phyloP scores from a whole-genome alignment of 805 yeast genomes.

The Pichia gijzeniarum region DNA sequence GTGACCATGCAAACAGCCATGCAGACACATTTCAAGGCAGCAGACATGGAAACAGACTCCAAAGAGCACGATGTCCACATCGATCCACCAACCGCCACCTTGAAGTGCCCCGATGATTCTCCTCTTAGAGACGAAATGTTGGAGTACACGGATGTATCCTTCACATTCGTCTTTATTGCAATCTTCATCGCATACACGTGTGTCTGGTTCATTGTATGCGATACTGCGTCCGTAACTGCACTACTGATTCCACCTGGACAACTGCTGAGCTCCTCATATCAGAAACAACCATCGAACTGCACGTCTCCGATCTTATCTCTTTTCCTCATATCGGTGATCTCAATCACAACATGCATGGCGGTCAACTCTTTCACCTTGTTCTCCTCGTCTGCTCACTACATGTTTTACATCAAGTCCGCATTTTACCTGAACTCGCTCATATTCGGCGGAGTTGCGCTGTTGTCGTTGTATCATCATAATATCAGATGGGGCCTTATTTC shows the following conservation, averaged over 20 bases:
- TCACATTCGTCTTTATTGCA: slow-evolving; percentile 26
- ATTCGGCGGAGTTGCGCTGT: neutral
- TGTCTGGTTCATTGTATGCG: slow-evolving; percentile 38
- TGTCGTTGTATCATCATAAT: neutral
- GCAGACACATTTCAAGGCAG: no score
- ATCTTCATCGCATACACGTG: slow-evolving; percentile 23
- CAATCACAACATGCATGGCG: neutral
- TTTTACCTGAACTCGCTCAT: neutral
- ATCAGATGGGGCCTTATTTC: neutral
- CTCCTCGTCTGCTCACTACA: neutral
- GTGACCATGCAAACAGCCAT: no score
- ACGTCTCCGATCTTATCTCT: neutral
- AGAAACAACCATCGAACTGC: neutral
- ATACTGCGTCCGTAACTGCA: slow-evolving; percentile 44
- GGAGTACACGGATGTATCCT: neutral
- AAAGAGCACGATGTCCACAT: no score
- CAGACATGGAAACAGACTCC: no score
- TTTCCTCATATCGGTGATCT: neutral
- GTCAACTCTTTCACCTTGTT: neutral
- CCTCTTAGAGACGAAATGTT: neutral
- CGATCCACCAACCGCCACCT: neutral
- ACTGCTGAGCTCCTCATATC: neutral
- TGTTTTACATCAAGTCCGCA: neutral
- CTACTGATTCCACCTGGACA: neutral
- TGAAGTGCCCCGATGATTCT: neutral